Evolutionary conservation across 768 basidiomycete species (phyloP), one percentile per base, ranked within the genome.

Genomic region (Trametes villosa): DNA sequence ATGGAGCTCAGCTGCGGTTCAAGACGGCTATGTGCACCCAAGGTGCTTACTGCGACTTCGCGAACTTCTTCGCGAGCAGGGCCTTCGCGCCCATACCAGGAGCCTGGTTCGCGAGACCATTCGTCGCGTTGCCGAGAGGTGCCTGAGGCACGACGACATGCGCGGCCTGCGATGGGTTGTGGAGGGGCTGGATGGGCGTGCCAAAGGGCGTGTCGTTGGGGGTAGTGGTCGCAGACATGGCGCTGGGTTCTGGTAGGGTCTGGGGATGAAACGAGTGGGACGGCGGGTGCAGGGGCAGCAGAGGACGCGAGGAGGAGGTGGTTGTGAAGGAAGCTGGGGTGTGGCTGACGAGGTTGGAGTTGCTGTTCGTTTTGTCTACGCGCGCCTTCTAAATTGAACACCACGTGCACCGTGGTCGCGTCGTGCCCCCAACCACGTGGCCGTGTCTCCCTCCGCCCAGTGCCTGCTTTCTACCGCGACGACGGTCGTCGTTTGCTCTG

Each of bases 51-150:
- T 86, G 85, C 70, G 79, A 84, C 76, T 94, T 96, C 41, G 93
- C 91, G 84, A 98, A 83, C 79, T 87, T 92, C 83, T 97, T 98
- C 12, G 92, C 93, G 24, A 99, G 76, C 38, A 99, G 82, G 1
- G 96, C 94, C 73, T 94, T 97, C 51, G 91, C 88, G 17, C 94
- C 95, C 82, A 94, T 84, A 33, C 88, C 88, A 31, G 83, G 84
- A 15, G 78, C 85, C 61, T 82, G 81, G 69, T 81, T 85, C 29
- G 72, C 77, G 24, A 81, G 75, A 17, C 79, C 80, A 56, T 82
- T 82, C 33, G 81, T 81, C 12, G 81, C 71, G 65, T 87, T 92
- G 15, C 91, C 90, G 5, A 94, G 79, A 6, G 90, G 91, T 29
- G 89, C 91, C 69, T 92, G 87, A 1, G 92, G 91, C 15, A 89